Evolutionary conservation across 805 yeast species (phyloP).

Genomic region (Suhomyces sp.): DNA sequence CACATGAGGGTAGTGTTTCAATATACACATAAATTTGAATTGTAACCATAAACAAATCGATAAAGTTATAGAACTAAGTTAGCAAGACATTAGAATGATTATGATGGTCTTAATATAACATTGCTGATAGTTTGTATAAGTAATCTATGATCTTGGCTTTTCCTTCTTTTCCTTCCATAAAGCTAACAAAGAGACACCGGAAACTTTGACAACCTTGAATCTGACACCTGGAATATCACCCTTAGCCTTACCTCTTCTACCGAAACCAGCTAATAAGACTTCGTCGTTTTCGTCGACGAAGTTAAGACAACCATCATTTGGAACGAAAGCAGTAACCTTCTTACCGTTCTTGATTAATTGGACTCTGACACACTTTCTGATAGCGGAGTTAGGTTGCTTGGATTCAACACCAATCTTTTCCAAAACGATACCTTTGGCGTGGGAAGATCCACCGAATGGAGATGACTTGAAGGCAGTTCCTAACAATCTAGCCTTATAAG

Average conservation of each 20-base stretch:
- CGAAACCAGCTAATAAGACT: constrained; percentile 99
- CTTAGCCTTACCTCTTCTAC: constrained; percentile 99
- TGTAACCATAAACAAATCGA: constrained; percentile 9
- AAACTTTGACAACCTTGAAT: constrained; percentile 99
- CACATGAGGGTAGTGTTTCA: constrained; percentile 13
- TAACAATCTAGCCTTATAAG: constrained; percentile 97
- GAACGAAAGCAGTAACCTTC: constrained; percentile 99
- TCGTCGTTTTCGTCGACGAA: constrained; percentile 99
- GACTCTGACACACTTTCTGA: constrained; percentile 99
- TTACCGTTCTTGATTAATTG: constrained; percentile 99
- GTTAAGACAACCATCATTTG: constrained; percentile 99
- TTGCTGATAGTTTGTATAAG: constrained; percentile 9
- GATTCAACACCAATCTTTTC: constrained; percentile 99
- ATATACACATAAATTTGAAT: constrained; percentile 19
- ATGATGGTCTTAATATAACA: constrained; percentile 6
- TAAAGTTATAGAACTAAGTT: constrained; percentile 5
- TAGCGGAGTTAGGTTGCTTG: constrained; percentile 99
- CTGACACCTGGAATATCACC: constrained; percentile 99
- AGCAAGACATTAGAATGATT: constrained; percentile 4
- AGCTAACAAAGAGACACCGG: constrained; percentile 99
- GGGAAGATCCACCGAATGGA: constrained; percentile 99
- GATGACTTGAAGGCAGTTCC: constrained; percentile 99
- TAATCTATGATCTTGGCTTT: constrained; percentile 96
- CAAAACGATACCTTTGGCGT: constrained; percentile 99
- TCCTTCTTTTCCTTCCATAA: constrained; percentile 99